Conservation (phyloP, 495 filamentous ascomycete genomes). For the Aspergillus sclerotiicarbonarius region DNA sequence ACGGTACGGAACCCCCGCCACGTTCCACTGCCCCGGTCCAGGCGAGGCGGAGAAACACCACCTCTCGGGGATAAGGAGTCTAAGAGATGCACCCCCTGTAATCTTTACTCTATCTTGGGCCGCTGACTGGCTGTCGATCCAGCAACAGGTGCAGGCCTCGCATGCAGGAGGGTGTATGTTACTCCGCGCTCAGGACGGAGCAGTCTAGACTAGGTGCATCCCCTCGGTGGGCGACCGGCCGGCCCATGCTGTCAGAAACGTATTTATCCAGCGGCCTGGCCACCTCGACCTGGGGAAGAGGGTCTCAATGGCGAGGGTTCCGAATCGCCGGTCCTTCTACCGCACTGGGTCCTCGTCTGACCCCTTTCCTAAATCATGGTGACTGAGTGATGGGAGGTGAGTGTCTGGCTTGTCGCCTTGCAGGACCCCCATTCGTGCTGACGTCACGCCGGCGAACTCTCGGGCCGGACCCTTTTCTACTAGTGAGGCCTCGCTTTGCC, state of each 20-base stretch:
- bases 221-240: background rate
- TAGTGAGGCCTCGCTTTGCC: constrained; percentile 5
- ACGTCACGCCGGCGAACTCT: constrained; percentile 32
- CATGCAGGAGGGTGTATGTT: background rate
- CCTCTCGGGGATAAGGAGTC: background rate
- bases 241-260: too few species aligned
- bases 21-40: constrained; percentile 7
- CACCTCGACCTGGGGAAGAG: background rate
- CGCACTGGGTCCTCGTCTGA: background rate
- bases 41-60: background rate
- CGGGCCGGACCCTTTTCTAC: constrained; percentile 10
- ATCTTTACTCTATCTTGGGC: background rate
- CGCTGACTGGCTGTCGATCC: background rate
- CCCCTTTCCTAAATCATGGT: background rate
- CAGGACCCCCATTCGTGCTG: constrained; percentile 7
- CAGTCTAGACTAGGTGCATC: background rate
- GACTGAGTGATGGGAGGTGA: background rate
- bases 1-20: constrained; percentile 10
- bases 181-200: background rate
- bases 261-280: background rate
- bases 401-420: background rate
- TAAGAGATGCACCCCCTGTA: background rate
- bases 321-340: background rate
- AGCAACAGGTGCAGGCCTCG: background rate
- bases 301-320: background rate